phyloP scores from a whole-genome alignment of 371 early-diverging fungal species.

The Coemansia sp. region DNA sequence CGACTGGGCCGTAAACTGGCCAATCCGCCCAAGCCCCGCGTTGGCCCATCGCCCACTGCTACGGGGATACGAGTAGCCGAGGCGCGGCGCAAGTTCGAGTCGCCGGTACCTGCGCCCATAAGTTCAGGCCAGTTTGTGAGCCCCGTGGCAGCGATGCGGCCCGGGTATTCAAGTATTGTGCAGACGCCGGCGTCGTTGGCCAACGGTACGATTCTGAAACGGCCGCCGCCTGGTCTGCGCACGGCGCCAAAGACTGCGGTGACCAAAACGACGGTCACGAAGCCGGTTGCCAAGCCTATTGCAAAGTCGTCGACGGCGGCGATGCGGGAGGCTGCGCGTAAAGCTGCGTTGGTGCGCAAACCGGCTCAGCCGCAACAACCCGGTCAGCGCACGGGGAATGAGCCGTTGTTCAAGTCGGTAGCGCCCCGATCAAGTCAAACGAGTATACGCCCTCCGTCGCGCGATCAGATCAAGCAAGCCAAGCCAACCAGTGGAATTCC shows the following conservation, averaged over 20 bases:
- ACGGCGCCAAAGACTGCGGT: background rate
- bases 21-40: slow-evolving; percentile 24
- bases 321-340: slow-evolving; percentile 46
- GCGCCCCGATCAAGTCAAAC: slow-evolving; percentile 8
- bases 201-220: background rate
- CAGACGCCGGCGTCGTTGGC: slow-evolving; percentile 9
- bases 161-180: slow-evolving; percentile 34
- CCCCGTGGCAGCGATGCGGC: slow-evolving; percentile 47
- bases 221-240: background rate
- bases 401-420: slow-evolving; percentile 33
- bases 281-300: background rate
- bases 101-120: background rate
- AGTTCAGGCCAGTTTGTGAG: slow-evolving; percentile 7
- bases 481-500: slow-evolving; percentile 3
- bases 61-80: slow-evolving; percentile 39
- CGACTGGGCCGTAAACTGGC: slow-evolving; percentile 7
- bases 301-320: slow-evolving; percentile 38
- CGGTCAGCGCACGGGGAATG: slow-evolving; percentile 7
- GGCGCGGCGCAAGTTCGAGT: slow-evolving; percentile 41
- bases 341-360: slow-evolving; percentile 13
- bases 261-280: background rate
- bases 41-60: slow-evolving; percentile 1
- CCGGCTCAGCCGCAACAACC: background rate
- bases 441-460: slow-evolving; percentile 21
- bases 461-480: slow-evolving; percentile 9